Percentiles rank a stretch among this genome's conserved stretches.
These are phyloP conservation scores for Ilex paraguariensis DNA, from an alignment of 305 asterid species.

Conservation along the genomic window DNA sequence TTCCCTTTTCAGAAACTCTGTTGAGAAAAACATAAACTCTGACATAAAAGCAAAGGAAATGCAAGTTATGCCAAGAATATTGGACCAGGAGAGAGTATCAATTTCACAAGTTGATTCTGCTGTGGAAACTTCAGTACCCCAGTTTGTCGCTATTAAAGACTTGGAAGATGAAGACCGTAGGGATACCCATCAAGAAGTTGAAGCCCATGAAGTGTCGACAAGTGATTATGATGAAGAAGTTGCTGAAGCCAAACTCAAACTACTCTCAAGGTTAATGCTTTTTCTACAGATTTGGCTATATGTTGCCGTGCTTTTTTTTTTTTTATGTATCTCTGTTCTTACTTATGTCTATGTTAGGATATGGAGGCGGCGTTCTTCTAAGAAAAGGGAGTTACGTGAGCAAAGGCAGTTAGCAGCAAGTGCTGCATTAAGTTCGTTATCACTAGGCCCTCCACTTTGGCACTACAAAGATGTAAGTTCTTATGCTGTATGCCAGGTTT, in stretches of 20 bases:
- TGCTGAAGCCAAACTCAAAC: constrained; percentile 76
- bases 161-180: constrained; percentile 40
- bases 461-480: constrained; percentile 54
- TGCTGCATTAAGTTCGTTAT: constrained; percentile 70
- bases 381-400: constrained; percentile 69
- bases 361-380: constrained; percentile 74
- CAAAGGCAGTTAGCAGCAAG: constrained; percentile 56
- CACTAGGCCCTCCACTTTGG: constrained; percentile 80
- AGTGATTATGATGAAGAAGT: constrained; percentile 59
- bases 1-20: constrained; percentile 44
- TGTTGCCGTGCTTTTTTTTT: constrained; percentile 14
- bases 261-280: constrained; percentile 64
- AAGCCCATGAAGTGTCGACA: constrained; percentile 37
- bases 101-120: constrained; percentile 33
- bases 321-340: constrained; percentile 11
- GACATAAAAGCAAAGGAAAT: constrained; percentile 29
- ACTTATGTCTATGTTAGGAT: constrained; percentile 46
- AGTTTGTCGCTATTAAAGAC: constrained; percentile 31
- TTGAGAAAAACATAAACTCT: constrained; percentile 31
- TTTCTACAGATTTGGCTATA: constrained; percentile 8
- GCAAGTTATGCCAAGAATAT: constrained; percentile 29
- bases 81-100: constrained; percentile 31
- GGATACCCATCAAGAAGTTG: constrained; percentile 38
- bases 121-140: constrained; percentile 30
- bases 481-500: no score